These are phyloP conservation scores for Curvularia sp. DNA, from an alignment of 2,329 filamentous ascomycete genomes.

Conservation along the genomic window DNA sequence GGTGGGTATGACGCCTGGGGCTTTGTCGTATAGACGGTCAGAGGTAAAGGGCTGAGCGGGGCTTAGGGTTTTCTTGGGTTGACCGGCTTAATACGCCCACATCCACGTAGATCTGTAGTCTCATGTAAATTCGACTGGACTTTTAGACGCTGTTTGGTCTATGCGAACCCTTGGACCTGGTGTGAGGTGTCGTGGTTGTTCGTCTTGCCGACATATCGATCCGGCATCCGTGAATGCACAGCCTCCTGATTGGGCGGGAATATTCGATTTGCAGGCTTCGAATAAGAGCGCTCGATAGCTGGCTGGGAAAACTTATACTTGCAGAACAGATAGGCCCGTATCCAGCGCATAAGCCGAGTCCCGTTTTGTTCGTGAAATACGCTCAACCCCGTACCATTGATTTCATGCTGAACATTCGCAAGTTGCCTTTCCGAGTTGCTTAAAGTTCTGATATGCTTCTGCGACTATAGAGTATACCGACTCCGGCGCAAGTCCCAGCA, in stretches of 20 bases:
- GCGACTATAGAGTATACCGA: constrained; percentile 27
- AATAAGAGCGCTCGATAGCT: background rate
- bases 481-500: constrained; percentile 31
- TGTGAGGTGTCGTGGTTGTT: background rate
- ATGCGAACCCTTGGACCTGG: background rate
- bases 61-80: background rate
- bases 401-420: constrained; percentile 46
- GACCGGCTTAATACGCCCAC: background rate
- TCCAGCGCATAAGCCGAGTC: background rate
- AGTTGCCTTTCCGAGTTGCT: constrained; percentile 35
- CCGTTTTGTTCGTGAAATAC: background rate
- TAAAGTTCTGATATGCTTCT: constrained; percentile 30
- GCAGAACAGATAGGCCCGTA: background rate
- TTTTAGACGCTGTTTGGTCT: background rate
- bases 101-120: background rate
- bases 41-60: background rate
- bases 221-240: background rate
- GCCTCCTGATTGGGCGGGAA: background rate
- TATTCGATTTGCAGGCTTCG: background rate
- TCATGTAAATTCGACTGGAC: background rate
- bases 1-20: background rate
- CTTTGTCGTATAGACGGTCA: background rate
- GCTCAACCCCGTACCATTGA: background rate
- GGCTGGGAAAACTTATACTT: background rate
- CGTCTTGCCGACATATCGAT: background rate